Conservation (phyloP, 2,329 filamentous ascomycete genomes). For the Fusarium caatingaense region DNA sequence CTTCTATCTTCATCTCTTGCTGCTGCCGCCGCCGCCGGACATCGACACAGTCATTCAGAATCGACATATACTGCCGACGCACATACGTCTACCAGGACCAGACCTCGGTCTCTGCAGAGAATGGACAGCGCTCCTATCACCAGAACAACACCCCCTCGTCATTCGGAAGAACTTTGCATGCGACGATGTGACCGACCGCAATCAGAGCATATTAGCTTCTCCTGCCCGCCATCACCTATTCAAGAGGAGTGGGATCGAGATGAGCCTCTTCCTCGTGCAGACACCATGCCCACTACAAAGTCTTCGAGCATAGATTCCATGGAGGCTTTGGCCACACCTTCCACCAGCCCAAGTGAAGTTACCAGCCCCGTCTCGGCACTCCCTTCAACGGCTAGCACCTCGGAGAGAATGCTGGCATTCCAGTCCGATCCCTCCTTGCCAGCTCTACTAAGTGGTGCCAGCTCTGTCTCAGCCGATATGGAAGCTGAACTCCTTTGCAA, state of each 20-base stretch:
- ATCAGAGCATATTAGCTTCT: slow-evolving; percentile 45
- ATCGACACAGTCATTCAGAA: slow-evolving; percentile 59
- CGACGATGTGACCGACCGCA: slow-evolving; percentile 13
- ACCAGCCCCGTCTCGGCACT: slow-evolving; percentile 61
- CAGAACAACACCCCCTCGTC: slow-evolving; percentile 26
- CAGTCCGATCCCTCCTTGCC: slow-evolving; percentile 73
- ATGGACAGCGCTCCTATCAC: slow-evolving; percentile 47
- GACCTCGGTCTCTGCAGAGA: slow-evolving; percentile 62
- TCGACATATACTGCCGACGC: slow-evolving; percentile 54
- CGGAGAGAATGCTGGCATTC: slow-evolving; percentile 64
- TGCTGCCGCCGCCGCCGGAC: slow-evolving; percentile 49
- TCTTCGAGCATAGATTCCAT: slow-evolving; percentile 66
- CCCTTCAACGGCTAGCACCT: slow-evolving; percentile 54
- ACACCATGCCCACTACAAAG: slow-evolving; percentile 58
- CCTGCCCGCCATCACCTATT: slow-evolving; percentile 61
- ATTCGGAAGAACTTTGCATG: slow-evolving; percentile 27
- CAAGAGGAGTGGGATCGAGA: slow-evolving; percentile 53
- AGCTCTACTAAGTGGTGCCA: slow-evolving; percentile 71
- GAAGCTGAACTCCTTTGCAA: slow-evolving; percentile 69
- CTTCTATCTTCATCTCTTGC: slow-evolving; percentile 54
- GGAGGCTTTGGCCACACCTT: slow-evolving; percentile 60
- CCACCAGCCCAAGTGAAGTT: slow-evolving; percentile 67
- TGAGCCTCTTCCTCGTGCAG: slow-evolving; percentile 51
- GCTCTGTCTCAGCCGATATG: slow-evolving; percentile 71
- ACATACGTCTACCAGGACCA: slow-evolving; percentile 51